Evolutionary conservation across 345 rosid genomes (phyloP).

Genomic region (Psidium guajava): DNA sequence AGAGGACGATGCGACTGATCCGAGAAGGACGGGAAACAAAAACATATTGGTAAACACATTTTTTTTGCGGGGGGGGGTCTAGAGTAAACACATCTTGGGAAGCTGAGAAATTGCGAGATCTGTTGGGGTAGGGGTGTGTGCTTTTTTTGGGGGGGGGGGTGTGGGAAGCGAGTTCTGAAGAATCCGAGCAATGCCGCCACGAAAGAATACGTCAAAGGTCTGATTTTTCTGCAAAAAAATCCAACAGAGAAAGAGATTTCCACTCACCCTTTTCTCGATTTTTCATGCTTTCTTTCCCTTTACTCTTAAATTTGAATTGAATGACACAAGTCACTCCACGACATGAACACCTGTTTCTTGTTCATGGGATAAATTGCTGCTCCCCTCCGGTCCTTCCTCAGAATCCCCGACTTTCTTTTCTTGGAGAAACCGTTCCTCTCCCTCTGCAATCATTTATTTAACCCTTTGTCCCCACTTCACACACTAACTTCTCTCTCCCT

Average conservation of each 20-base stretch:
- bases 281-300: neutral
- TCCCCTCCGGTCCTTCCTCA: neutral
- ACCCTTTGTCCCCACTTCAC: neutral
- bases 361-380: constrained; percentile 2
- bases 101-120: neutral
- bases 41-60: neutral
- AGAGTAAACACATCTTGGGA: neutral
- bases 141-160: too few species aligned
- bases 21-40: neutral
- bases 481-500: neutral
- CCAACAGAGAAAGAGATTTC: neutral
- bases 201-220: neutral
- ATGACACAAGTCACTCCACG: neutral
- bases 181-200: neutral
- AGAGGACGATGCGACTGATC: neutral
- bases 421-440: neutral
- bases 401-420: neutral
- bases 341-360: constrained; percentile 9
- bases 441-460: neutral
- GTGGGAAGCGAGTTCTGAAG: neutral
- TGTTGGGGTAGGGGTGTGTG: neutral
- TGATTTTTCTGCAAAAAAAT: neutral
- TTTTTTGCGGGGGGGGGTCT: too few species aligned
- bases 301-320: neutral
- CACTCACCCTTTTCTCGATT: neutral